A percentile compares a stretch with the other conserved stretches of the same genome.
Conservation (phyloP, 1,139 yeast genomes). For the Kazachstania sp. region DNA sequence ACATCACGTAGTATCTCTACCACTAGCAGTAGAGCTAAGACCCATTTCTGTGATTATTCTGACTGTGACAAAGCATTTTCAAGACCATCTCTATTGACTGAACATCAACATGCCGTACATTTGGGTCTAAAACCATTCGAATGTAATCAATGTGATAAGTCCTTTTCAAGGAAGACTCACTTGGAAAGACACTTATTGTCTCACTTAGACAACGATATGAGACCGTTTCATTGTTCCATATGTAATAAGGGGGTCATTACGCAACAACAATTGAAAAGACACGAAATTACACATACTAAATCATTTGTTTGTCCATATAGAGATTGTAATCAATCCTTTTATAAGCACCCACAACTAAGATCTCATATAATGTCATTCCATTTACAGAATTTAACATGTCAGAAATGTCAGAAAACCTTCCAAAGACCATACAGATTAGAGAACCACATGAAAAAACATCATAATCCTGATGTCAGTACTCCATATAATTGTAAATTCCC, state of each 20-base stretch:
- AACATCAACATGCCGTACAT: constrained; percentile 65
- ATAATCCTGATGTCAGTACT: constrained; percentile 30
- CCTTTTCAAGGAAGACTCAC: constrained; percentile 72
- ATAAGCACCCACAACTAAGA: constrained; percentile 69
- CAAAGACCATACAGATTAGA: constrained; percentile 53
- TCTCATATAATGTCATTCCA: constrained; percentile 65
- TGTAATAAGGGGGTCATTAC: constrained; percentile 85
- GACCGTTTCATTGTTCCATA: constrained; percentile 64
- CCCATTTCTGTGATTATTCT: constrained; percentile 49
- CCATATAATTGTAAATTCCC: constrained; percentile 52
- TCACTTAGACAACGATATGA: constrained; percentile 42
- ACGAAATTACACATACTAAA: constrained; percentile 67
- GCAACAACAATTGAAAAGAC: constrained; percentile 73
- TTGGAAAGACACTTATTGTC: constrained; percentile 64
- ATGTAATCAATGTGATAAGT: constrained; percentile 57
- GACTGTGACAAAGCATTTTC: constrained; percentile 72
- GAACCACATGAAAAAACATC: constrained; percentile 54
- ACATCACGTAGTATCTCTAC: constrained; percentile 1
- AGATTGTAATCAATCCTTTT: constrained; percentile 58
- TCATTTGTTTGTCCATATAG: constrained; percentile 56
- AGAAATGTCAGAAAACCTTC: constrained; percentile 51
- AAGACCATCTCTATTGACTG: constrained; percentile 74
- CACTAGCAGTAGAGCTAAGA: constrained; percentile 39
- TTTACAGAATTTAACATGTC: constrained; percentile 43
- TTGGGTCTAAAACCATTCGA: constrained; percentile 68